Percentiles rank a stretch among this genome's conserved stretches.
phyloP scores from a whole-genome alignment of 1,139 yeast species.

The Geotrichum europaeum region DNA sequence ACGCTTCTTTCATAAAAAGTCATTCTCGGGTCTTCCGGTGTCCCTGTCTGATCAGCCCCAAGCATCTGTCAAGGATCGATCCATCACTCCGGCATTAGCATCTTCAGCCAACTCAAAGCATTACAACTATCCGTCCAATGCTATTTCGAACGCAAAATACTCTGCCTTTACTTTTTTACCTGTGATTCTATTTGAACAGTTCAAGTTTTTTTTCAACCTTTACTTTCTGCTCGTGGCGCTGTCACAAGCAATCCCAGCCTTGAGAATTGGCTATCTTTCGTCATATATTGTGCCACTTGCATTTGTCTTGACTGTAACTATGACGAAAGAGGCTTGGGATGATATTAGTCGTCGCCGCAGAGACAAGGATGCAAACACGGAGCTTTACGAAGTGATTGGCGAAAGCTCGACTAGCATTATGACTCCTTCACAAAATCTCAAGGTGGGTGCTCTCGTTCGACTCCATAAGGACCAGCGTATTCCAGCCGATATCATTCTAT shows the following conservation, averaged over 20 bases:
- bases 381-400: slow-evolving; percentile 62
- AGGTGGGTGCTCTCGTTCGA: slow-evolving; percentile 79
- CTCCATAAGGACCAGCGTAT: slow-evolving; percentile 77
- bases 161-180: slow-evolving; percentile 87
- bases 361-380: slow-evolving; percentile 84
- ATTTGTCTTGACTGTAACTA: slow-evolving; percentile 85
- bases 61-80: not conserved
- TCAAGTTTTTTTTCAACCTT: slow-evolving; percentile 90
- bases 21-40: not conserved
- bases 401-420: slow-evolving; percentile 18
- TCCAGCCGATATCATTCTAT: slow-evolving; percentile 86
- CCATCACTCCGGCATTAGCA: slow-evolving; percentile 1
- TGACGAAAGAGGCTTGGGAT: slow-evolving; percentile 94
- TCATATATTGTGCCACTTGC: slow-evolving; percentile 92
- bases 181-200: slow-evolving; percentile 84
- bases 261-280: slow-evolving; percentile 87
- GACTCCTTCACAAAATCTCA: slow-evolving; percentile 59
- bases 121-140: slow-evolving; percentile 58
- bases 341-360: slow-evolving; percentile 86
- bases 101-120: slow-evolving; percentile 9
- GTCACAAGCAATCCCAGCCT: slow-evolving; percentile 86
- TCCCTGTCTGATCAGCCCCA: not conserved
- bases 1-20: not conserved
- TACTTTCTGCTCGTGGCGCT: slow-evolving; percentile 89
- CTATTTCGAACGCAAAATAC: slow-evolving; percentile 91